These are phyloP conservation scores for Carex myosuroides DNA, from an alignment of 176 grass and related monocot genomes.

Conservation along the genomic window DNA sequence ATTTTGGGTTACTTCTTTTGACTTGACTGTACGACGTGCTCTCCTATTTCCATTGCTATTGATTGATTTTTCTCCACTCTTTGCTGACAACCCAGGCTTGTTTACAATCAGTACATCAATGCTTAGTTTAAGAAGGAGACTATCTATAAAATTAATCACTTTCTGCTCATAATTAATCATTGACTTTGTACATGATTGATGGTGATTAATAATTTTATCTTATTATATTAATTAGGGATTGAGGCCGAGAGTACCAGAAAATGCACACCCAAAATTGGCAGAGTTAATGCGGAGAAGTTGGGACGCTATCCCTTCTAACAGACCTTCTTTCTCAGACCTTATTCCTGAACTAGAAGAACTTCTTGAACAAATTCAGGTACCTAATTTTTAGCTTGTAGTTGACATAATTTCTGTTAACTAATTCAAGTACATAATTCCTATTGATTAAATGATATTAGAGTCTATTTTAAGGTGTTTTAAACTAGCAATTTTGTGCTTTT, in stretches of 20 bases:
- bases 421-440: not conserved
- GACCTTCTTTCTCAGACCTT: slow-evolving; percentile 64
- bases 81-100: not conserved
- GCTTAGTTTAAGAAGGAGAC: not conserved
- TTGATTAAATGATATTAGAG: not conserved
- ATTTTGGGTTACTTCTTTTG: not conserved
- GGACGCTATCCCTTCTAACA: slow-evolving; percentile 48
- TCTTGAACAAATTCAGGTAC: slow-evolving; percentile 51
- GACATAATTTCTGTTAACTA: not conserved
- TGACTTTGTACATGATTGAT: not conserved
- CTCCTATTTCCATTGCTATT: not conserved
- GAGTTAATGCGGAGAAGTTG: slow-evolving; percentile 62
- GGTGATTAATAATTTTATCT: not conserved
- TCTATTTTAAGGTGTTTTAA: not conserved
- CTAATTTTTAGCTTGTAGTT: not conserved
- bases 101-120: not conserved
- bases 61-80: not conserved
- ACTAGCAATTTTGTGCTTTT: not conserved
- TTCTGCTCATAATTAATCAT: not conserved
- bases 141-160: not conserved
- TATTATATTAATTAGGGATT: slow-evolving; percentile 46
- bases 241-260: slow-evolving; percentile 63
- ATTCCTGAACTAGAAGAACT: slow-evolving; percentile 59
- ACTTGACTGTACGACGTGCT: not conserved
- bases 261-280: slow-evolving; percentile 56